Conservation (phyloP, 2,329 filamentous ascomycete genomes). For the Epichloe festucae region DNA sequence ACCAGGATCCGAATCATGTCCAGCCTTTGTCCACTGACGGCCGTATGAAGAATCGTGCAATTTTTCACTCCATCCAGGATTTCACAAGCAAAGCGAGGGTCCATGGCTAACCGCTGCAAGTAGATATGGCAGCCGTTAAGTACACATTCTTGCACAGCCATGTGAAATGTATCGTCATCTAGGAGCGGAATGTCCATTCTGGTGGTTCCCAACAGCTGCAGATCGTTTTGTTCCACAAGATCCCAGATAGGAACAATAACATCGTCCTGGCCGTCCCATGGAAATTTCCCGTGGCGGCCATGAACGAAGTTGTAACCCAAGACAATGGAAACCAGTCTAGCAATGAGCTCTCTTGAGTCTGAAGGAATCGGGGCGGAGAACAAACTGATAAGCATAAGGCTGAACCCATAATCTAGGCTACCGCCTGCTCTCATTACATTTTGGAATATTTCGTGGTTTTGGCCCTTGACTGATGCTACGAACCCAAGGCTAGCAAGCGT, state of each 20-base stretch:
- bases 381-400: not conserved
- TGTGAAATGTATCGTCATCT: conserved; percentile 10
- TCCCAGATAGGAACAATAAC: too few relatives aligned
- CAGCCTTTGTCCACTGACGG: conserved; percentile 13
- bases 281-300: not conserved
- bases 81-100: conserved; percentile 20
- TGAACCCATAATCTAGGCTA: not conserved
- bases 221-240: not conserved
- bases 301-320: not conserved
- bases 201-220: conserved; percentile 5
- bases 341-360: not conserved
- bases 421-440: not conserved
- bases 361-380: not conserved
- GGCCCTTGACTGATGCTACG: not conserved
- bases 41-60: conserved; percentile 20
- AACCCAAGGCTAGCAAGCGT: conserved; percentile 1
- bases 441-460: not conserved
- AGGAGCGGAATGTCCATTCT: conserved; percentile 7
- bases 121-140: conserved; percentile 15
- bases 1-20: conserved; percentile 18
- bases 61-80: not conserved
- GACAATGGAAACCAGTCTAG: not conserved
- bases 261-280: not conserved
- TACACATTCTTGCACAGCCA: not conserved
- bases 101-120: conserved; percentile 15